Percentiles rank a stretch among this genome's conserved stretches.
phyloP scores from a whole-genome alignment of 2,329 filamentous ascomycete species.

The Ophiobolus disseminans region DNA sequence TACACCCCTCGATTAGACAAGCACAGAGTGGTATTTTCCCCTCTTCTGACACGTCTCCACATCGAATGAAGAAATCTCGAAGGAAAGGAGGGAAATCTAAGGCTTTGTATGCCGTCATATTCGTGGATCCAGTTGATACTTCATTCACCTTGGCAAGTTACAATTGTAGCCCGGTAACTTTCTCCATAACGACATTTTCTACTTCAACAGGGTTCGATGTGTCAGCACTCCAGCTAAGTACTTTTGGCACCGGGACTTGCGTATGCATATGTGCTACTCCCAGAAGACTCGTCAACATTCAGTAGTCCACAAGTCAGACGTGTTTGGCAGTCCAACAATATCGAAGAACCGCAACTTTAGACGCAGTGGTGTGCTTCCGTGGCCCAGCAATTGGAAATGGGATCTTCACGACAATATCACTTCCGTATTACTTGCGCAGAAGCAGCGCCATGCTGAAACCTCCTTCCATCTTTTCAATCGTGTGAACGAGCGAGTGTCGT shows the following conservation, averaged over 20 bases:
- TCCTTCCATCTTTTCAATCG: slow-evolving; percentile 44
- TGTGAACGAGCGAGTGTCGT: slow-evolving; percentile 25
- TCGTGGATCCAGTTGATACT: no score
- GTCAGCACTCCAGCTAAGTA: slow-evolving; percentile 37
- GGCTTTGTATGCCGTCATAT: no score
- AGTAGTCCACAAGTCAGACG: slow-evolving; percentile 10
- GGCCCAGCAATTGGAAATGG: slow-evolving; percentile 42
- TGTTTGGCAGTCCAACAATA: background rate
- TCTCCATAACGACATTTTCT: slow-evolving; percentile 50
- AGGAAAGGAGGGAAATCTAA: no score
- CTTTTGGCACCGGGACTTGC: slow-evolving; percentile 33
- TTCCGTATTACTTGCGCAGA: slow-evolving; percentile 27
- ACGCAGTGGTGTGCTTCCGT: slow-evolving; percentile 42
- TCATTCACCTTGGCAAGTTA: no score
- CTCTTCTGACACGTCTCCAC: no score
- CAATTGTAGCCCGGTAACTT: slow-evolving; percentile 34
- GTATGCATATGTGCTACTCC: slow-evolving; percentile 22
- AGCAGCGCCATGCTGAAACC: slow-evolving; percentile 43
- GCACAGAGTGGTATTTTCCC: no score
- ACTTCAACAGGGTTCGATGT: slow-evolving; percentile 37
- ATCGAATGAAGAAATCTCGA: no score
- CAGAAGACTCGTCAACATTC: slow-evolving; percentile 23
- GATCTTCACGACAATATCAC: slow-evolving; percentile 25
- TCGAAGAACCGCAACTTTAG: slow-evolving; percentile 47
- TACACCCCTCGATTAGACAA: no score